Base-by-base conservation (phyloP, 352 stramenopile species). In the Aphanomyces invadans region DNA sequence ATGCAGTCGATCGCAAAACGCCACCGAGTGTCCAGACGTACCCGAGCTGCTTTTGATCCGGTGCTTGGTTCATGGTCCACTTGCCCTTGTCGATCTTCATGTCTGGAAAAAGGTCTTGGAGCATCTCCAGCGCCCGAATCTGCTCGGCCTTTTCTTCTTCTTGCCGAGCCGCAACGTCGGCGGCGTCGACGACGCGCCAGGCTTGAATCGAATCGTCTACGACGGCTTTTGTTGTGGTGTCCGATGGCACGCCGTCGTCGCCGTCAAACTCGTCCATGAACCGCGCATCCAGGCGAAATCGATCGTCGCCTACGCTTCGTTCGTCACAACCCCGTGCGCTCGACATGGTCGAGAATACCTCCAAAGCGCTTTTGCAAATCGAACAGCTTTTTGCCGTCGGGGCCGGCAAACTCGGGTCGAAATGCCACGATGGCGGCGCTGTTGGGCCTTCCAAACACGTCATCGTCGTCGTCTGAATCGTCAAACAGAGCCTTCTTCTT, bases 361-460 rank as follows among this genome's bases (percentile, higher is more conserved):
- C 78, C 77, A 57, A 89, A 92, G 1, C 80, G 79, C 62, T 90
- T 92, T 59, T 92, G 83, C 74, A 92, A 74, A 70, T 92, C 83
- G 65, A 92, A 92, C 39, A 92, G 61, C 64, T 85, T 80, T 62
- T 86, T 86, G 62, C 83, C 83, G 19, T 74, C 74, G 57, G 80
- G 76, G 9, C 83, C 83, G 4, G 87, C 61, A 52, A 92, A 92
- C 68, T 92, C 83, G 1, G 81, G 83, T 23, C 83, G 78, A 32
- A 92, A 48, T 0, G 80, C 78, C 68, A 91, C 88, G 4, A 38
- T 11, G 11, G 21, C 49, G 11, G 32, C 26, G 1, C 11, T 57
- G 19, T 31, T 36, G 23, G 7, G 23, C 23, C 76, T 70, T 42
- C 75, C 71, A 25, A 71, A 54, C 2, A 62, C 78, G 62, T 68